A percentile compares a stretch with the other conserved stretches of the same genome.
These are phyloP conservation scores for Discostella pseudostelligera DNA, from an alignment of 108 stramenopile genomes.

Conservation along the genomic window DNA sequence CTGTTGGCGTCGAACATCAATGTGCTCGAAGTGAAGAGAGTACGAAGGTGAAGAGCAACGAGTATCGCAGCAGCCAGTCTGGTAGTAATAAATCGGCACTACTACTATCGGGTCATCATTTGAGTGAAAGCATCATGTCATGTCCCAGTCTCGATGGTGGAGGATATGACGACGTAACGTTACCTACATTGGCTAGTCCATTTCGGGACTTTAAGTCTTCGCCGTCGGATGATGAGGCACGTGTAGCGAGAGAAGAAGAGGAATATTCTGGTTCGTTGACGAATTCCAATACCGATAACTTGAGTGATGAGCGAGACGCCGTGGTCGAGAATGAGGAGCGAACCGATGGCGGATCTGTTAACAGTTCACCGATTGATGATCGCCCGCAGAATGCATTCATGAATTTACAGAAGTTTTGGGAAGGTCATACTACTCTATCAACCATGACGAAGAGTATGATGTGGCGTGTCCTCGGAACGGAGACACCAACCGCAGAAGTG, in stretches of 20 bases:
- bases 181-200: neutral
- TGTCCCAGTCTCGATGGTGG: constrained; percentile 11
- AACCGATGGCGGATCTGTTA: constrained; percentile 1
- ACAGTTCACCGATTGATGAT: constrained; percentile 24
- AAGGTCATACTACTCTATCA: constrained; percentile 10
- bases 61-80: too few species aligned
- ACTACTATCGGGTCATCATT: too few species aligned
- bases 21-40: neutral
- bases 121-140: constrained; percentile 8
- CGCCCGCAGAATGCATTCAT: constrained; percentile 19
- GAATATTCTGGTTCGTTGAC: too few species aligned
- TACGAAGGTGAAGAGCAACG: neutral
- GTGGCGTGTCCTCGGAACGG: constrained; percentile 9
- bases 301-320: neutral
- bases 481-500: constrained; percentile 11
- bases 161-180: neutral
- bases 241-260: too few species aligned
- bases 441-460: constrained; percentile 11
- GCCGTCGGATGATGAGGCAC: neutral
- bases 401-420: constrained; percentile 36
- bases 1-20: neutral
- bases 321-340: constrained; percentile 2
- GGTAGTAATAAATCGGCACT: too few species aligned
- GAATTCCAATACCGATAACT: too few species aligned
- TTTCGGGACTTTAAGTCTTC: neutral